phyloP scores from a whole-genome alignment of 2,329 filamentous ascomycete genomes.

The Pezicula neosporulosa region DNA sequence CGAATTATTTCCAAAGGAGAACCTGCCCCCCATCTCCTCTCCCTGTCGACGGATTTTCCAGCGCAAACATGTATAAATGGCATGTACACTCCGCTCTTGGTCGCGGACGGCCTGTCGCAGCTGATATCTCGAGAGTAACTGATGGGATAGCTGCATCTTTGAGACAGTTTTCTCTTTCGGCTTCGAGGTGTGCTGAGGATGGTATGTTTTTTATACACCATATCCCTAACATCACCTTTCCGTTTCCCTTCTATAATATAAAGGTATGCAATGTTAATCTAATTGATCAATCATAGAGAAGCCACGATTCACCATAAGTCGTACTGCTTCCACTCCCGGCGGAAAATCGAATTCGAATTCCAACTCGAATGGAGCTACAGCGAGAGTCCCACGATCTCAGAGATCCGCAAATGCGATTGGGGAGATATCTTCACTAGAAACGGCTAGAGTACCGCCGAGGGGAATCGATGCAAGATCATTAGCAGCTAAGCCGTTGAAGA shows the following conservation, averaged over 20 bases:
- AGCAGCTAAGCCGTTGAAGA: slow-evolving; percentile 24
- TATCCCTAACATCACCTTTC: background rate
- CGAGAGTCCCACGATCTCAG: slow-evolving; percentile 12
- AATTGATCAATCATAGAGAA: background rate
- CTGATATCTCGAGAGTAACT: slow-evolving; percentile 22
- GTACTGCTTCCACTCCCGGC: background rate
- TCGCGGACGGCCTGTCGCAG: slow-evolving; percentile 21
- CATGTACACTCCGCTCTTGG: slow-evolving; percentile 29
- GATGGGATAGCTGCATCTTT: slow-evolving; percentile 28
- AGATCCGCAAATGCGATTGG: slow-evolving; percentile 18
- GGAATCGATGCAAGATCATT: slow-evolving; percentile 29
- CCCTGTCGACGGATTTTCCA: background rate
- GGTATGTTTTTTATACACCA: slow-evolving; percentile 11
- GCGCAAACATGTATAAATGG: slow-evolving; percentile 30
- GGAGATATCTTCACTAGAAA: slow-evolving; percentile 23
- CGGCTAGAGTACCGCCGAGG: slow-evolving; percentile 12
- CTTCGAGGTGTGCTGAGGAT: slow-evolving; percentile 16
- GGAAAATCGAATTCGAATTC: slow-evolving; percentile 3
- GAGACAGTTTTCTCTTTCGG: slow-evolving; percentile 27
- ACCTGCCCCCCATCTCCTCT: background rate
- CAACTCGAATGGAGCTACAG: slow-evolving; percentile 8
- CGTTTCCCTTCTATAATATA: too few species aligned
- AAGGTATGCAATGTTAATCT: background rate
- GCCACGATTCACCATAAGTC: background rate
- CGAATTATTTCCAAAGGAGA: background rate